A percentile compares a stretch with the other conserved stretches of the same genome.
Evolutionary conservation across 78 protist genomes (phyloP).

Genomic region (Dictyostelium firmibasis): DNA sequence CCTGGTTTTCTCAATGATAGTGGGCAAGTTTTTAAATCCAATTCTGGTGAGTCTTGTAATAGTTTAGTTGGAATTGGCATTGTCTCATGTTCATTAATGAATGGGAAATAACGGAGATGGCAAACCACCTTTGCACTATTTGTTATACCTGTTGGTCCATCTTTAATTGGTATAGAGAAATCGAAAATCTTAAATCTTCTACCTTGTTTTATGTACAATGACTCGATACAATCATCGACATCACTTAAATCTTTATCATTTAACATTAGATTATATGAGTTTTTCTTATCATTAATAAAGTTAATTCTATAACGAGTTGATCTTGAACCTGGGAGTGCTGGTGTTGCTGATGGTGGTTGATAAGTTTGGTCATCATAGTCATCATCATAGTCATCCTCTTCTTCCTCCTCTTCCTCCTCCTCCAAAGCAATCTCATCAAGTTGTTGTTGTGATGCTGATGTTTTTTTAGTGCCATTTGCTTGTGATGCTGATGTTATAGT

Average conservation of each 20-base stretch:
- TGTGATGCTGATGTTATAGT: not conserved
- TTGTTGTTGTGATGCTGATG: not conserved
- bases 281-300: not conserved
- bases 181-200: constrained; percentile 23
- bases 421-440: not conserved
- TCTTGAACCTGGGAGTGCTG: not conserved
- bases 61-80: constrained; percentile 52
- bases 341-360: not conserved
- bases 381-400: not conserved
- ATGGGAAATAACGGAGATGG: constrained; percentile 64
- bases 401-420: not conserved
- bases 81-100: constrained; percentile 32
- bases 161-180: not conserved
- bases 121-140: constrained; percentile 4
- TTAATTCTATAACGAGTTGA: not conserved
- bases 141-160: not conserved
- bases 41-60: not conserved
- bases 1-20: constrained; percentile 71
- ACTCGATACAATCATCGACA: constrained; percentile 26
- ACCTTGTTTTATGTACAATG: constrained; percentile 25
- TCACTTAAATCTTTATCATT: constrained; percentile 20
- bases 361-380: not conserved
- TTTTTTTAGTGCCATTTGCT: not conserved
- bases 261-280: not conserved
- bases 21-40: not conserved